These are phyloP conservation scores for Euphorbia celastroides DNA, from an alignment of 441 rosid genomes.

Conservation along the genomic window DNA sequence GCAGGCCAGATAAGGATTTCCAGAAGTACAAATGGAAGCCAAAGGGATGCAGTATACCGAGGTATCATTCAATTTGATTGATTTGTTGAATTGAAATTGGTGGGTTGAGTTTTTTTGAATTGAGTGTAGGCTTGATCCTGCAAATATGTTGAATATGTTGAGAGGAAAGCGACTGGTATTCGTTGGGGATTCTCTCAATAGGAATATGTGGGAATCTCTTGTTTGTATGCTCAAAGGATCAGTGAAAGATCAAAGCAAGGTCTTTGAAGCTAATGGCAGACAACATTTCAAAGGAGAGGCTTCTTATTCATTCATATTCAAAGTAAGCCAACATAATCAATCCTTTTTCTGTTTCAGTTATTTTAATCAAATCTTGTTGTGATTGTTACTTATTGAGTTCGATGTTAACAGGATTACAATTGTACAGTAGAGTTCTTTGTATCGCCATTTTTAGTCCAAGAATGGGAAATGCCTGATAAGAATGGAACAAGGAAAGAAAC, in stretches of 20 bases:
- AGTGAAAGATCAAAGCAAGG: conserved; percentile 52
- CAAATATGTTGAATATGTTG: conserved; percentile 54
- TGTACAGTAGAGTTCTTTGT: conserved; percentile 76
- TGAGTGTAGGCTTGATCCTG: conserved; percentile 49
- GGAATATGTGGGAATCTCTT: conserved; percentile 97
- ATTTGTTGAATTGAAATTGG: background rate
- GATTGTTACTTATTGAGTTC: background rate
- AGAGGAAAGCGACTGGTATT: conserved; percentile 82
- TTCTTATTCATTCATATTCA: conserved; percentile 70
- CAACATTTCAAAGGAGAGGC: conserved; percentile 64
- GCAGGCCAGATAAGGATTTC: conserved; percentile 65
- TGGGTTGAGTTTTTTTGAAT: background rate
- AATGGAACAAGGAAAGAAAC: conserved; percentile 63
- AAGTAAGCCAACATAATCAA: conserved; percentile 30
- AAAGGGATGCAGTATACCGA: conserved; percentile 64
- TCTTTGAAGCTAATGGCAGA: conserved; percentile 75
- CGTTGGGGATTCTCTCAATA: conserved; percentile 84
- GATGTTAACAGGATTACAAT: conserved; percentile 48
- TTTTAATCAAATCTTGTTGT: background rate
- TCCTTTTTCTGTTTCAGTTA: background rate
- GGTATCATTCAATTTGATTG: conserved; percentile 28
- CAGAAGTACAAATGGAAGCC: conserved; percentile 90
- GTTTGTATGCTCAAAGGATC: conserved; percentile 68
- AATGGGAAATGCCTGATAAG: conserved; percentile 63
- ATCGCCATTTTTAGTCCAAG: conserved; percentile 86